phyloP scores from a whole-genome alignment of 78 protist species.

The Speleostelium caveatum region DNA sequence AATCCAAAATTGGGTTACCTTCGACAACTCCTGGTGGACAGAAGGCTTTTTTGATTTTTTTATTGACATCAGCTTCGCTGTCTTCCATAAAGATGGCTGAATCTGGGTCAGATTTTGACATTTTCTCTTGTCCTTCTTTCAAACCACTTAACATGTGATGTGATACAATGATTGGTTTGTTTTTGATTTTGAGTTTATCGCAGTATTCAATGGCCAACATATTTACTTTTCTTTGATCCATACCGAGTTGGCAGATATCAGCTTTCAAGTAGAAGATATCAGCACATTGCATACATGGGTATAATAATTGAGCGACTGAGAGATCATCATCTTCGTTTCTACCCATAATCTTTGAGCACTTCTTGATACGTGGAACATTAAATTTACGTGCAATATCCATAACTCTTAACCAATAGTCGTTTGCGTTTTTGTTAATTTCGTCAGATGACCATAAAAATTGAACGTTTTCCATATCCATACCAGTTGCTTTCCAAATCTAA shows the following conservation, averaged over 20 bases:
- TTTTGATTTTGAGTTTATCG: slow-evolving; percentile 84
- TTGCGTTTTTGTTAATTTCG: slow-evolving; percentile 92
- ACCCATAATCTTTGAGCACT: slow-evolving; percentile 98
- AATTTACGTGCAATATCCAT: slow-evolving; percentile 93
- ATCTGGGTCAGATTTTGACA: slow-evolving; percentile 97
- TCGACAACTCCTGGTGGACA: slow-evolving; percentile 86
- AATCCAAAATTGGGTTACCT: slow-evolving; percentile 80
- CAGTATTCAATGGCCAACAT: slow-evolving; percentile 99
- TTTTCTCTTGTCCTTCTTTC: slow-evolving; percentile 94
- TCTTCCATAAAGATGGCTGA: slow-evolving; percentile 99
- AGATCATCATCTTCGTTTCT: slow-evolving; percentile 89
- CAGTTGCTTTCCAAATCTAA: slow-evolving; percentile 97
- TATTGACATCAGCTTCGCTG: slow-evolving; percentile 87
- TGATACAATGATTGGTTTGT: slow-evolving; percentile 97
- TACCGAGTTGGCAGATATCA: slow-evolving; percentile 99
- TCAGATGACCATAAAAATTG: slow-evolving; percentile 96
- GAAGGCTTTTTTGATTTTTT: slow-evolving; percentile 89
- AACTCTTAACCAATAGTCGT: slow-evolving; percentile 95
- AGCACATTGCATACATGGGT: slow-evolving; percentile 98
- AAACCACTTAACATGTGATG: slow-evolving; percentile 97
- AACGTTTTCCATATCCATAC: slow-evolving; percentile 96
- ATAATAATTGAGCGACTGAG: slow-evolving; percentile 95
- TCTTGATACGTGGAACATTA: slow-evolving; percentile 91
- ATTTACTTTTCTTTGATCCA: slow-evolving; percentile 99
- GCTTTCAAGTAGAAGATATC: slow-evolving; percentile 98